Percentiles rank a stretch among this genome's conserved stretches.
phyloP scores from a whole-genome alignment of 345 rosid genomes.

The Schrenkiella parvula region DNA sequence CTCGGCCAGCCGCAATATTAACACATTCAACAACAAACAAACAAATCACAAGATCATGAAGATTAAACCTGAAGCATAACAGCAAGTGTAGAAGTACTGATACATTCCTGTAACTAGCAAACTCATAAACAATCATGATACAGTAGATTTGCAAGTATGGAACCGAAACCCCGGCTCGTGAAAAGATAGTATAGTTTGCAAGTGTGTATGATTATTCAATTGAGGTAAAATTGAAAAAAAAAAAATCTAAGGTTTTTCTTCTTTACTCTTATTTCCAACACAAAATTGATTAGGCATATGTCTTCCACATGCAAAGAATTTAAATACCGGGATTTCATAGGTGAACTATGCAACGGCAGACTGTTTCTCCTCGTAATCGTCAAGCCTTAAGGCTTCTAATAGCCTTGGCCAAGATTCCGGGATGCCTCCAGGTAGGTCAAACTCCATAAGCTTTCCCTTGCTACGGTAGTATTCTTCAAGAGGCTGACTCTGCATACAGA shows the following conservation, averaged over 20 bases:
- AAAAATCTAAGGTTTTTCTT: constrained; percentile 14
- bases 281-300: constrained; percentile 56
- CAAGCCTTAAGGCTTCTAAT: constrained; percentile 80
- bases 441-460: constrained; percentile 73
- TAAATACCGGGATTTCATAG: constrained; percentile 25
- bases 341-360: constrained; percentile 59
- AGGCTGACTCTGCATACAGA: constrained; percentile 70
- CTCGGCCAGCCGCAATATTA: constrained; percentile 82
- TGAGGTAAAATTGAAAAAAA: neutral
- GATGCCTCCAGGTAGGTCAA: constrained; percentile 88
- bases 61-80: neutral
- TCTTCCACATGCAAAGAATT: constrained; percentile 55
- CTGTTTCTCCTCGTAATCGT: constrained; percentile 65
- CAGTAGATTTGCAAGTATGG: constrained; percentile 3
- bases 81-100: constrained; percentile 11
- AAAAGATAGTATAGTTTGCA: constrained; percentile 10
- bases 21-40: neutral
- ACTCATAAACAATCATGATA: constrained; percentile 29
- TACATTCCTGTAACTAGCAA: constrained; percentile 21
- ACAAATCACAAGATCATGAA: neutral
- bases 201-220: constrained; percentile 25
- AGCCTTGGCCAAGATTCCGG: constrained; percentile 97
- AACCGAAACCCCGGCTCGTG: neutral
- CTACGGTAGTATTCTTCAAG: constrained; percentile 75
- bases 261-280: constrained; percentile 25